Evolutionary conservation across 768 basidiomycete species (phyloP).

Genomic region (Cyclocybe aegerita): DNA sequence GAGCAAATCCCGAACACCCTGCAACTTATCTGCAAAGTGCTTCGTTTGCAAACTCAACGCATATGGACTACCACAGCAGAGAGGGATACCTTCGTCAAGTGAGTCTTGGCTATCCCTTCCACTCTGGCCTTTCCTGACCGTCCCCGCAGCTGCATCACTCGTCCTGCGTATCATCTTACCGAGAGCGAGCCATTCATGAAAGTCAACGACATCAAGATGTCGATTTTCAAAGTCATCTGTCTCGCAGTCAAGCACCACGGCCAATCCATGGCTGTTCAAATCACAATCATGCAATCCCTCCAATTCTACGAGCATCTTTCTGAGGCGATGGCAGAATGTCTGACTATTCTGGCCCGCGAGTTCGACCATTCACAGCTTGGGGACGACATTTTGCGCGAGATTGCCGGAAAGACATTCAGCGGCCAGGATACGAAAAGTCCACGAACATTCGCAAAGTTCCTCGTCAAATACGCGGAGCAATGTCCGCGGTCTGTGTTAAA

Average conservation of each 20-base stretch:
- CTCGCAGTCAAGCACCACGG: slow-evolving; percentile 89
- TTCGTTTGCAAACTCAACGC: slow-evolving; percentile 65
- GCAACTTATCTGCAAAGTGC: slow-evolving; percentile 66
- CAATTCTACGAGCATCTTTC: slow-evolving; percentile 95
- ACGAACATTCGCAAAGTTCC: slow-evolving; percentile 80
- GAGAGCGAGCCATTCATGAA: slow-evolving; percentile 93
- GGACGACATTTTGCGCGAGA: slow-evolving; percentile 89
- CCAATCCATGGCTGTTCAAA: slow-evolving; percentile 83
- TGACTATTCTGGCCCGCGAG: slow-evolving; percentile 75
- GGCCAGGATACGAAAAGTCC: slow-evolving; percentile 87
- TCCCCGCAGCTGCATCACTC: slow-evolving; percentile 73
- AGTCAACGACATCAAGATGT: slow-evolving; percentile 59
- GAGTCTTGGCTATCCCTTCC: slow-evolving; percentile 25
- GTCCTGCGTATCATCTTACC: slow-evolving; percentile 82
- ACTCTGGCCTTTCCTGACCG: not conserved
- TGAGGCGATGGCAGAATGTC: slow-evolving; percentile 91
- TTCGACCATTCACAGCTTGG: slow-evolving; percentile 89
- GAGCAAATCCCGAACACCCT: slow-evolving; percentile 75
- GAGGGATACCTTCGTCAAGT: slow-evolving; percentile 84
- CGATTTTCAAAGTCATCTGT: slow-evolving; percentile 89
- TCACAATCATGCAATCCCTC: slow-evolving; percentile 85
- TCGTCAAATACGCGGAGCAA: slow-evolving; percentile 77
- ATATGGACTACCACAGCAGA: slow-evolving; percentile 92
- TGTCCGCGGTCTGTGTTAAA: slow-evolving; percentile 81
- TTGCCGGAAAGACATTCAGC: slow-evolving; percentile 74